Percentiles rank a stretch among this genome's conserved stretches.
Conservation (phyloP, 305 asterid species). For the Fraxinus greggii region DNA sequence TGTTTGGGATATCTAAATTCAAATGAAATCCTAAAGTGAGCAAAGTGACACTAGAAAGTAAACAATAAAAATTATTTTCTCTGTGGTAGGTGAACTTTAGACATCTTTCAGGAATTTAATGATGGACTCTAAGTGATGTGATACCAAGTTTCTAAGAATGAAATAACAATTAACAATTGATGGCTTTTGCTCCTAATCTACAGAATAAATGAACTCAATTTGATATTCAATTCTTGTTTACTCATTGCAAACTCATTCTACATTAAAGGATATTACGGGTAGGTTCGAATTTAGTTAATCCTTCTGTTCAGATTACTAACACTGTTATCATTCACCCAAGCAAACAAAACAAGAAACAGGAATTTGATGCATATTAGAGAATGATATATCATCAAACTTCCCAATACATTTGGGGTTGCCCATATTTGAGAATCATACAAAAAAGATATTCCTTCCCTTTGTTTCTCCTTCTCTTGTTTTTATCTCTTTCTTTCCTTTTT, state of each 20-base stretch:
- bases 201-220: neutral
- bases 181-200: neutral
- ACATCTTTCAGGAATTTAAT: constrained; percentile 7
- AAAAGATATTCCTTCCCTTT: neutral
- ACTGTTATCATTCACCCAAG: neutral
- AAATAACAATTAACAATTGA: neutral
- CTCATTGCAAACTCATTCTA: neutral
- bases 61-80: neutral
- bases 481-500: neutral
- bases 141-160: neutral
- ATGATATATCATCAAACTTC: neutral
- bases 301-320: neutral
- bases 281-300: neutral
- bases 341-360: neutral
- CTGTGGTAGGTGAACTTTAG: neutral
- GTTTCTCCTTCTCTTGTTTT: neutral
- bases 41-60: neutral
- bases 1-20: neutral
- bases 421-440: neutral
- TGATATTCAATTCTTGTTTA: neutral
- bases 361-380: neutral
- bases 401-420: neutral
- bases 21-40: neutral
- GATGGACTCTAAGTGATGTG: neutral
- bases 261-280: neutral